Evolutionary conservation across 2,329 filamentous ascomycete genomes (phyloP), one percentile per base, ranked within the genome.

Genomic region (Diaporthe helianthi): DNA sequence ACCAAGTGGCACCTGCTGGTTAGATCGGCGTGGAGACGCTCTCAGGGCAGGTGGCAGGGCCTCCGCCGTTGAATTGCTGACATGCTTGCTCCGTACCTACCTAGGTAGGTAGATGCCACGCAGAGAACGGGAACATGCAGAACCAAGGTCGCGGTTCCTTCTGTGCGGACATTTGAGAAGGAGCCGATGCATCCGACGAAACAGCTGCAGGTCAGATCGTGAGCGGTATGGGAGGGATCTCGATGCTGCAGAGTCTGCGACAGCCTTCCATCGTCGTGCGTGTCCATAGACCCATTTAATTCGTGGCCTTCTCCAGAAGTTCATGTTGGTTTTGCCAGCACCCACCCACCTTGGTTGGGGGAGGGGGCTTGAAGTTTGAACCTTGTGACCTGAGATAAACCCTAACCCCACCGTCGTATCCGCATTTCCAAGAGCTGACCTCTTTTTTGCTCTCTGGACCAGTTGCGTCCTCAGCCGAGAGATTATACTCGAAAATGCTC

Each of bases 231-330:
- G n/a, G n/a, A 24, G 41, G 19, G 63, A 65, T 46, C 49, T 46
- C 63, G 49, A 46, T 65, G 36, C 15, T 53, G 36, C 49, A 44
- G n/a, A 44, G 36, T 36, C 63, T 46, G 49, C 63, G 49, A 46
- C 49, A 54, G 49, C 24, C 36, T 54, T 54, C 63, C 38, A n/a
- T 54, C 26, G 19, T 54, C 36, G 15, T 46, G 44, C 22, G 64
- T 53, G 36, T 29, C 64, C 64, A 47, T 66, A 47, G 64, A 55
- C 64, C 64, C 64, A 55, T 55, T 54, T 55, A 53, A 55, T 55
- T 47, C 51, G 64, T 66, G 51, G 24, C 51, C 41, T 66, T 46
- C 64, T 47, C 36, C 41, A 47, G 38, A 54, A 54, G 36, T 46
- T 53, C 49, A 66, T 66, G 41, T 54, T 66, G 63, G 54, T 46